Conservation (phyloP, 1,139 yeast species). For the Candida sojae region DNA sequence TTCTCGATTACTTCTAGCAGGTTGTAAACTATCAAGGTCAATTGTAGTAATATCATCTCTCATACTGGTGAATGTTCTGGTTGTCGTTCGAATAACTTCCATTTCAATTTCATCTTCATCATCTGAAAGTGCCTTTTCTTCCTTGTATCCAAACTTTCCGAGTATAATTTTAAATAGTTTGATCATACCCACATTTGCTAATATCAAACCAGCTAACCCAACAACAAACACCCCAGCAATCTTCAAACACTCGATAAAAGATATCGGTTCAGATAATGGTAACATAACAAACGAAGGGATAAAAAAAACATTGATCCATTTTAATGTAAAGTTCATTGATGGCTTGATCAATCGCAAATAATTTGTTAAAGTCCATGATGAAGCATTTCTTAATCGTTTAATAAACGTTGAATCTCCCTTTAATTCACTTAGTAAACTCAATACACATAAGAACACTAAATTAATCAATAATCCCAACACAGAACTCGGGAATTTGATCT, state of each 20-base stretch:
- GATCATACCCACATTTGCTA: conserved; percentile 43
- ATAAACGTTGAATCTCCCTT: conserved; percentile 8
- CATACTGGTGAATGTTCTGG: conserved; percentile 26
- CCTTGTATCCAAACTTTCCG: conserved; percentile 17
- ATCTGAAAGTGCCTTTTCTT: conserved; percentile 15
- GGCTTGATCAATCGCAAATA: conserved; percentile 55
- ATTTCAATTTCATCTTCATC: conserved; percentile 21
- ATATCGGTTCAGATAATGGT: conserved; percentile 64
- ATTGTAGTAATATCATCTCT: conserved; percentile 42
- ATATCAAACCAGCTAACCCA: conserved; percentile 59
- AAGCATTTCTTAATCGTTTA: conserved; percentile 27
- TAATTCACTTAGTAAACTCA: conserved; percentile 23
- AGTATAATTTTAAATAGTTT: conserved; percentile 28
- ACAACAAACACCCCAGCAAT: conserved; percentile 73
- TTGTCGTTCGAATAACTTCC: conserved; percentile 17
- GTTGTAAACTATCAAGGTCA: conserved; percentile 24
- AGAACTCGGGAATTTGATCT: conserved; percentile 69
- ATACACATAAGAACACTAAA: conserved; percentile 47
- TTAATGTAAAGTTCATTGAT: conserved; percentile 66
- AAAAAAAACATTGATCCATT: conserved; percentile 80
- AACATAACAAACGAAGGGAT: conserved; percentile 75
- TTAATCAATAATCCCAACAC: conserved; percentile 74
- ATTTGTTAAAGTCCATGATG: conserved; percentile 35
- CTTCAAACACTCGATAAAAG: conserved; percentile 67
- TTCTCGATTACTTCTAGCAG: conserved; percentile 14